These are phyloP conservation scores for Zygotorulaspora chibaensis DNA, from an alignment of 805 yeast species.

Conservation along the genomic window DNA sequence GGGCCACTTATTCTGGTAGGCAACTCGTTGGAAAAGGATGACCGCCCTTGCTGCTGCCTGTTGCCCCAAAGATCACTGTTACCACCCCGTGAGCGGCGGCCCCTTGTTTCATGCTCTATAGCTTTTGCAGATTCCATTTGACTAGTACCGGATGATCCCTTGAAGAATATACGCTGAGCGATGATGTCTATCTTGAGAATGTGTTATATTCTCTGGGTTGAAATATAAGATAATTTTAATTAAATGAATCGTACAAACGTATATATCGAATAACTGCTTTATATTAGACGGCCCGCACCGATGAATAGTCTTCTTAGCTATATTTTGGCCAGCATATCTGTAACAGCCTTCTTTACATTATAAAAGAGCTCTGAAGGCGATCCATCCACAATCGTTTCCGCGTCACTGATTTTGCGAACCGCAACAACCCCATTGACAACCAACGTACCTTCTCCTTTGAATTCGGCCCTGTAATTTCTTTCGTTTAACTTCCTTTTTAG, in stretches of 20 bases:
- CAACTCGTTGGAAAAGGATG: constrained; percentile 16
- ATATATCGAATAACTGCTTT: too few species aligned
- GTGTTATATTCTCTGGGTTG: too few species aligned
- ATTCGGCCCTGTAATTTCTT: constrained; percentile 70
- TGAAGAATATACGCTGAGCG: too few species aligned
- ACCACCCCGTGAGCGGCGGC: constrained; percentile 1
- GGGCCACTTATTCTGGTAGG: constrained; percentile 45
- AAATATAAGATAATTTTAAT: too few species aligned
- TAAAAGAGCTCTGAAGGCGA: constrained; percentile 69
- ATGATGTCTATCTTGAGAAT: too few species aligned
- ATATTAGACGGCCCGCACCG: too few species aligned
- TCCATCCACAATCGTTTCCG: constrained; percentile 85
- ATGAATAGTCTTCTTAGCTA: constrained; percentile 23
- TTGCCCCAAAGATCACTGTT: constrained; percentile 9
- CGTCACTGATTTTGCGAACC: constrained; percentile 72
- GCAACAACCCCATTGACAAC: constrained; percentile 77
- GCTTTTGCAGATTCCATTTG: background rate
- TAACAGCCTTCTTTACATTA: constrained; percentile 65
- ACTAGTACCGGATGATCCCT: background rate
- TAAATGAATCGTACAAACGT: too few species aligned
- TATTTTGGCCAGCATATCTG: constrained; percentile 71
- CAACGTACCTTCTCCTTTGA: constrained; percentile 87
- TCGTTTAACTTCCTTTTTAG: constrained; percentile 58
- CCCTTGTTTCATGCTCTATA: background rate
- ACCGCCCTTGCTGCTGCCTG: background rate